Evolutionary conservation across 805 yeast species (phyloP).

Genomic region (Saccharomycopsis guyanensis): DNA sequence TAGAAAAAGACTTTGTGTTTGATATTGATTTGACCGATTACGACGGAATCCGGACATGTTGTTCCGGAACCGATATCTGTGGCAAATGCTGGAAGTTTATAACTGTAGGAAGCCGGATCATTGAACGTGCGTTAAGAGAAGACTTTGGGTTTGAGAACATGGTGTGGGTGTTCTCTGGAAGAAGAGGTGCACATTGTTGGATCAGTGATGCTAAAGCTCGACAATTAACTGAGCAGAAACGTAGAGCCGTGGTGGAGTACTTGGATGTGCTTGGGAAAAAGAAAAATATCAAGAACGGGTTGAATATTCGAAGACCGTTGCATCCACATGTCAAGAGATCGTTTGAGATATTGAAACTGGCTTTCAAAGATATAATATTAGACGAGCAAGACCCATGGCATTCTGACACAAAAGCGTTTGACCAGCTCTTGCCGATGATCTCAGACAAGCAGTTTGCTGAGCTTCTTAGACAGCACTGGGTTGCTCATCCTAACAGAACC

Average conservation of each 20-base stretch:
- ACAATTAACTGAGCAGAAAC: slow-evolving; percentile 56
- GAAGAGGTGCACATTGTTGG: slow-evolving; percentile 99
- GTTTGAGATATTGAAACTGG: slow-evolving; percentile 52
- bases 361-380: slow-evolving; percentile 59
- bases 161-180: slow-evolving; percentile 95
- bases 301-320: slow-evolving; percentile 64
- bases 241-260: slow-evolving; percentile 79
- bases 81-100: slow-evolving; percentile 90
- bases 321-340: slow-evolving; percentile 86
- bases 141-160: slow-evolving; percentile 86
- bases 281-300: slow-evolving; percentile 37
- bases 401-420: slow-evolving; percentile 43
- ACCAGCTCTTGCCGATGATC: slow-evolving; percentile 51
- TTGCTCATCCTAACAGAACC: slow-evolving; percentile 39
- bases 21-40: slow-evolving; percentile 98
- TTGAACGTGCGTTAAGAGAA: slow-evolving; percentile 63
- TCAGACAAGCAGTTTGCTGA: slow-evolving; percentile 53
- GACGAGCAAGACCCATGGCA: slow-evolving; percentile 87
- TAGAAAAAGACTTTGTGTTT: slow-evolving; percentile 81
- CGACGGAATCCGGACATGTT: slow-evolving; percentile 89
- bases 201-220: slow-evolving; percentile 83
- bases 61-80: slow-evolving; percentile 80
- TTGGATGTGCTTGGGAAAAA: slow-evolving; percentile 60
- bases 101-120: slow-evolving; percentile 69
- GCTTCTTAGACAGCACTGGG: slow-evolving; percentile 56